Evolutionary conservation across 257 asterid genomes (phyloP).

Genomic region (Nemophila menziesii): DNA sequence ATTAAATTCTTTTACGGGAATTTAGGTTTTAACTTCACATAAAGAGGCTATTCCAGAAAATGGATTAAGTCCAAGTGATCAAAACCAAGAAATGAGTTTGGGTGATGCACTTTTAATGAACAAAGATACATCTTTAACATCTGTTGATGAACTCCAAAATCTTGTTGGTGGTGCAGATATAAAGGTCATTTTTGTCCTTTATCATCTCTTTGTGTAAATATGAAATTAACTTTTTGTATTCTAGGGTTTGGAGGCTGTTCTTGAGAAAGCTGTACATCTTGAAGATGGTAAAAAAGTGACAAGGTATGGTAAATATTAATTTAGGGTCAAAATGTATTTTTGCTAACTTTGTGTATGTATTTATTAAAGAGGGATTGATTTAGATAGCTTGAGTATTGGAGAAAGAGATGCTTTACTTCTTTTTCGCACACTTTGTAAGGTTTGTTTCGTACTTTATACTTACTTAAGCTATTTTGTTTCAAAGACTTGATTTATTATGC

Average conservation of each 20-base stretch:
- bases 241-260: slow-evolving; percentile 98
- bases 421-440: slow-evolving; percentile 99
- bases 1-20: slow-evolving; percentile 7
- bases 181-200: slow-evolving; percentile 39
- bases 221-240: slow-evolving; percentile 4
- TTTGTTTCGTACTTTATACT: slow-evolving; percentile 24
- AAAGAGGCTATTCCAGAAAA: slow-evolving; percentile 32
- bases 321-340: slow-evolving; percentile 31
- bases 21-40: slow-evolving; percentile 39
- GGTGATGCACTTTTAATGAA: slow-evolving; percentile 28
- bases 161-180: slow-evolving; percentile 86
- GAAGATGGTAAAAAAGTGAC: slow-evolving; percentile 85
- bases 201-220: slow-evolving; percentile 8
- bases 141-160: slow-evolving; percentile 72
- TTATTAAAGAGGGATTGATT: slow-evolving; percentile 63
- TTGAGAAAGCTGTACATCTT: slow-evolving; percentile 89
- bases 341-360: slow-evolving; percentile 22
- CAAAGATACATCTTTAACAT: slow-evolving; percentile 39
- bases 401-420: slow-evolving; percentile 90
- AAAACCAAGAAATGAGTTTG: slow-evolving; percentile 28
- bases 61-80: slow-evolving; percentile 37
- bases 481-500: slow-evolving; percentile 15
- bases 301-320: slow-evolving; percentile 33
- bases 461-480: slow-evolving; percentile 31
- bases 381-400: slow-evolving; percentile 64